Evolutionary conservation across 148 eudicot genomes (phyloP).

Genomic region (Nepenthes gracilis): DNA sequence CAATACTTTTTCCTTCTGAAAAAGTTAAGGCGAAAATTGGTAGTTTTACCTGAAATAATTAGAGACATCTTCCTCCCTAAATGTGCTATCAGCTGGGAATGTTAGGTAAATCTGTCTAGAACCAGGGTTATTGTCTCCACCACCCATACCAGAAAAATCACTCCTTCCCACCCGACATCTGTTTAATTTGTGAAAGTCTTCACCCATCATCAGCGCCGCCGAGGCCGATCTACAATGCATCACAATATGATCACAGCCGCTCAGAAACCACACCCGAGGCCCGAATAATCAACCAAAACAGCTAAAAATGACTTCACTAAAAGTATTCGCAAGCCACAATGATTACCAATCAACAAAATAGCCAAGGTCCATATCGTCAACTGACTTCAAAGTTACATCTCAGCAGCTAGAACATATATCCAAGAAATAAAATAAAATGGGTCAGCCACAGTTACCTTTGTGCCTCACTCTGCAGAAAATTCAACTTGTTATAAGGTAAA

Average conservation of each 20-base stretch:
- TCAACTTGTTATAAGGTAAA: conserved; percentile 32
- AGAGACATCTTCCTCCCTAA: conserved; percentile 83
- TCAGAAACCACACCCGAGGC: background rate
- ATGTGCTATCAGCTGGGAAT: conserved; percentile 82
- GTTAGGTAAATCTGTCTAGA: conserved; percentile 77
- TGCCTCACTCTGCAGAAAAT: conserved; percentile 36
- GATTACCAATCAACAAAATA: background rate
- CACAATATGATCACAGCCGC: background rate
- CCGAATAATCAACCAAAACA: background rate
- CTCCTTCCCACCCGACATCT: conserved; percentile 36
- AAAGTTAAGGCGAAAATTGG: background rate
- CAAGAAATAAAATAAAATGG: background rate
- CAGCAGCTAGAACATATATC: background rate
- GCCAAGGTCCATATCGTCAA: background rate
- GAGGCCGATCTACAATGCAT: conserved; percentile 48
- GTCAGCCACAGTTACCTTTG: conserved; percentile 27
- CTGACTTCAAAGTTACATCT: background rate
- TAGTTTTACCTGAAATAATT: conserved; percentile 52
- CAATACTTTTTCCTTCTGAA: too few species aligned
- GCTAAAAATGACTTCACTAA: background rate
- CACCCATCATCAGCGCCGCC: conserved; percentile 63
- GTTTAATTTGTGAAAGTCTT: conserved; percentile 45
- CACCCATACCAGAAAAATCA: conserved; percentile 45
- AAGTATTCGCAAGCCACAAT: background rate
- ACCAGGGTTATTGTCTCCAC: conserved; percentile 26